Base-by-base conservation (phyloP, 768 basidiomycete species). In the Kwoniella sp. region DNA sequence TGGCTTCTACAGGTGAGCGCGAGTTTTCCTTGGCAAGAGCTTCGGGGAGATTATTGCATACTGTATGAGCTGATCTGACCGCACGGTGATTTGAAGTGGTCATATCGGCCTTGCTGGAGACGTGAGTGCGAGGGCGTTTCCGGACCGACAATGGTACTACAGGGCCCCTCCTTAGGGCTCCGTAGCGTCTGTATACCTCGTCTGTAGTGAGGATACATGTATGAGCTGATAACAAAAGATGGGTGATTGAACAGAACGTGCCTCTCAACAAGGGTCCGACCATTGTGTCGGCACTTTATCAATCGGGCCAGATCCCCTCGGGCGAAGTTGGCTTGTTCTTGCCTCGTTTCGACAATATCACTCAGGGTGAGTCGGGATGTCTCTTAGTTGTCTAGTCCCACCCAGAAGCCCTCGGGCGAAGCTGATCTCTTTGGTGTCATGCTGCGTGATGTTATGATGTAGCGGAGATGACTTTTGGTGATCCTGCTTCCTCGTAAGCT, bases 1-100 rank as follows among this genome's bases (percentile, higher is more conserved):
- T 22, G 57, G 57, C 22, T 22, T 58, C 17, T 58, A 58, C 20
- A 58, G 57, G 57, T 48, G 29, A 58, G 57, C 26, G n/a, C n/a
- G n/a, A n/a, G n/a, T n/a, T n/a, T n/a, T n/a, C n/a, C n/a, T n/a
- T n/a, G n/a, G n/a, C n/a, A n/a, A n/a, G n/a, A n/a, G n/a, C n/a
- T n/a, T n/a, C n/a, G n/a, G n/a, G n/a, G n/a, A n/a, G n/a, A n/a
- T n/a, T n/a, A n/a, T n/a, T n/a, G n/a, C n/a, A n/a, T n/a, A n/a
- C n/a, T n/a, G n/a, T n/a, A n/a, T n/a, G n/a, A n/a, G n/a, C n/a
- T n/a, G n/a, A n/a, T n/a, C n/a, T n/a, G n/a, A n/a, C n/a, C n/a
- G n/a, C n/a, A n/a, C n/a, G n/a, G n/a, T 45, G 41, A 9, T 7
- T 37, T 37, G 5, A 7, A 58, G 57, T 28, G 57, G 57, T 4